Base-by-base conservation (phyloP, 164 flowering plant species). In the Stephania yunnanensis region DNA sequence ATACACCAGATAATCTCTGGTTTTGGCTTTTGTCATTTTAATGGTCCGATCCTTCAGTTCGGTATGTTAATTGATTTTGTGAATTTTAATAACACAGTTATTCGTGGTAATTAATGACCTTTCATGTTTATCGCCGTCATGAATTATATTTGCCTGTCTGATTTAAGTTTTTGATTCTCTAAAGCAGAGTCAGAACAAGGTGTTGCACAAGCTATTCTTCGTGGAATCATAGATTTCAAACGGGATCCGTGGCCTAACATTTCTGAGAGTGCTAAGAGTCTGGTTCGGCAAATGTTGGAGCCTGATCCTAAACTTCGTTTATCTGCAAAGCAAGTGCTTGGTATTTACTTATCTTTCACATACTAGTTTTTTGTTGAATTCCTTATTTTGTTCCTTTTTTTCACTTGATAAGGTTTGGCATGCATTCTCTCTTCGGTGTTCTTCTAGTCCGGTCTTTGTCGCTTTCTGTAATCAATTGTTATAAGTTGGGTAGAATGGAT, bases 181-280 rank as follows among this genome's bases (percentile, higher is more conserved):
- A 48, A 46, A 85, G 78, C 94, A 94, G 98, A 94, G 77, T 88
- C 95, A 72, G 98, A 94, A 77, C 98, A 92, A 84, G 97, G 98
- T 68, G 98, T 94, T 84, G 98, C 98, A 67, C 96, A 91, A 78
- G 98, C 98, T 70, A 94, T 94, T 83, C 85, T 94, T 69, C 93
- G 97, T 61, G 98, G 98, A 71, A 78, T 81, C 46, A 94, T 94
- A 74, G 98, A 92, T 84, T 94, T 94, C 77, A 92, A 94, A 80
- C 82, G 98, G 45, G 97, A 92, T 78, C 98, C 98, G 46, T 94
- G 98, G 98, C 95, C 98, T 72, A 87, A 82, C 80, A 83, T 94
- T 81, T 94, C 98, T 36, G 98, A 94, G 68, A 78, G 87, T 85
- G 98, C 97, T 5, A 94, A 94, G 83, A 90, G 82, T 87, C 82